Evolutionary conservation across 805 yeast genomes (phyloP).

Genomic region (Schizosaccharomyces octosporus): DNA sequence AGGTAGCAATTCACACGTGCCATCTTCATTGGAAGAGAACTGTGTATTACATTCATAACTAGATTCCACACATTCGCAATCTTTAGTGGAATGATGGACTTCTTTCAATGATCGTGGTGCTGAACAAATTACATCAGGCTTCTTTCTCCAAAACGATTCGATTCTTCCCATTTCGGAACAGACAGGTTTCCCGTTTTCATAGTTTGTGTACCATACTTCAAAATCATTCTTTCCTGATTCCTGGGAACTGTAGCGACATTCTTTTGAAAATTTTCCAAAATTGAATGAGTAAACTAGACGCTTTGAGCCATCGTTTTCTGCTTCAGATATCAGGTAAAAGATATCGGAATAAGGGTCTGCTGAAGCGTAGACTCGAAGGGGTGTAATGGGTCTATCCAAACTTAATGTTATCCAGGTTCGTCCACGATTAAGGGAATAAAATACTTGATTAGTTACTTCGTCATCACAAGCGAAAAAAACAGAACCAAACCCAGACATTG

Average conservation of each 20-base stretch:
- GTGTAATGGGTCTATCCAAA: constrained; percentile 22
- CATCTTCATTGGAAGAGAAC: constrained; percentile 14
- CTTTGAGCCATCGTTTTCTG: constrained; percentile 3
- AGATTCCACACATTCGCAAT: constrained; percentile 35
- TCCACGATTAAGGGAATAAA: constrained; percentile 54
- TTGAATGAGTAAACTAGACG: neutral
- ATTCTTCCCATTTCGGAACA: constrained; percentile 44
- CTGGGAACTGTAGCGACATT: constrained; percentile 10
- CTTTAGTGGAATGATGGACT: constrained; percentile 20
- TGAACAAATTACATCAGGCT: constrained; percentile 38
- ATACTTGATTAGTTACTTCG: constrained; percentile 16
- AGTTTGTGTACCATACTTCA: constrained; percentile 38
- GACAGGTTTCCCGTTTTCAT: constrained; percentile 11
- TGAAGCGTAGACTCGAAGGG: constrained; percentile 9
- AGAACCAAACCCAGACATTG: constrained; percentile 62
- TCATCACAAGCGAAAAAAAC: constrained; percentile 30
- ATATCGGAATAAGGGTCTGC: neutral
- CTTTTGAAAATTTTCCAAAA: neutral
- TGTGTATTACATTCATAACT: constrained; percentile 54
- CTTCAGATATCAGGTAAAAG: neutral
- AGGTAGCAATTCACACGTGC: constrained; percentile 25
- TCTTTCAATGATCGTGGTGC: constrained; percentile 20
- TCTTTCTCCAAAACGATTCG: constrained; percentile 40
- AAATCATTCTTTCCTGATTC: constrained; percentile 24
- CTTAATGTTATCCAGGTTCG: constrained; percentile 29